Evolutionary conservation across 139 green algal genomes (phyloP), one percentile per base, ranked within the genome.

Genomic region (Auxenochlorella pyrenoidosa): DNA sequence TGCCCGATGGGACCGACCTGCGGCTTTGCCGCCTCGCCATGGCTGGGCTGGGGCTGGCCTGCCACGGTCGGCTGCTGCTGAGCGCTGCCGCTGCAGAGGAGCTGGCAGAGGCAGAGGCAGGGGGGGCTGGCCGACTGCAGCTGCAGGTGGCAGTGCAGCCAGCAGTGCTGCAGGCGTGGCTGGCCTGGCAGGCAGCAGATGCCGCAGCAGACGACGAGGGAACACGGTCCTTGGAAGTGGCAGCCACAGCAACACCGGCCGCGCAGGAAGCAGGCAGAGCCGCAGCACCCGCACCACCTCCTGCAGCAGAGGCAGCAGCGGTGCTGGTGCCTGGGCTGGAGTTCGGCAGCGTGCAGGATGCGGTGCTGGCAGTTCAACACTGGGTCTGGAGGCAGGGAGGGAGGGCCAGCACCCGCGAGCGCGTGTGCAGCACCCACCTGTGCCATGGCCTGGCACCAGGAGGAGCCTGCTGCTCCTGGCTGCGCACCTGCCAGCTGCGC

Each of bases 1-100:
- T 88, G 19, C 75, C 75, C 8, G 75, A 81, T 66, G 84, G 41
- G 22, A 75, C 83, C 4, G 84, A 88, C 75, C 51, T 88, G 58
- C 73, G 84, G 34, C 73, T 88, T 0, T 88, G 84, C 84, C 84
- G 84, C 24, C 59, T 88, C 40, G 84, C 58, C 18, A 77, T 88
- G 73, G 75, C 75, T 16, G 84, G 84, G 1, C 76, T 88, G 5
- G 84, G 26, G 28, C 84, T 88, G 16, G 41, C 76, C 3, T 51
- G 47, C 5, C 5, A 30, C 4, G 82, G 82, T 21, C 41, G 44
- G 43, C 58, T 79, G 82, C 82, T 86, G 65, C 82, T 51, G 32
- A 58, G 63, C 59, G 63, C 59, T 34, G 77, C 77, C 47, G n/a
- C n/a, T 21, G 51, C 77, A 21, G 77, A 79, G 8, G 54, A 72